Evolutionary conservation across 441 rosid genomes (phyloP), one percentile per base, ranked within the genome.

Genomic region (Brassica hybrid): DNA sequence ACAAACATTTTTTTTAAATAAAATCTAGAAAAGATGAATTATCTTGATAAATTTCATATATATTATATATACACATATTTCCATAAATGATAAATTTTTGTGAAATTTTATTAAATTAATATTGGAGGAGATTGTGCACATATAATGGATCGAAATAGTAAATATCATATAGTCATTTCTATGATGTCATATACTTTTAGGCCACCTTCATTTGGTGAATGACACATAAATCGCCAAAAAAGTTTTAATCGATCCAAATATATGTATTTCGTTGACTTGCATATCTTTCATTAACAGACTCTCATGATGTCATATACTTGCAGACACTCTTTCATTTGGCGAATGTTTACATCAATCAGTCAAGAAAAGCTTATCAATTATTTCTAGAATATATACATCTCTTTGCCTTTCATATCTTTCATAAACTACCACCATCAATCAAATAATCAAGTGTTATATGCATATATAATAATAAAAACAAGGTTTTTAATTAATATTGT

Each of bases 291-390:
- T 18, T 3, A 57, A 19, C 72, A 6, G 32, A 52, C 72, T 14
- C 8, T 27, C 61, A 38, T 58, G 74, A 70, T 70, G 74, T 70
- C 74, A 71, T 58, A 13, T 57, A 36, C 74, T 13, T 57, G 41
- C 5, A 17, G 56, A 58, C 8, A 70, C 56, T 14, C 56, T 14
- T 32, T 12, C 65, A 56, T 36, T 13, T 54, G 65, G 65, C 14
- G 36, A 70, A 58, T 58, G 74, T 63, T 36, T 36, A 57, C 32
- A 13, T 70, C 74, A 57, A 19, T 56, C 59, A 45, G 9, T 67
- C 60, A 34, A 69, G 23, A 54, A 69, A 54, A 27, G 27, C 58
- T 6, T 32, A 69, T 3, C 30, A 27, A 6, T 23, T 41, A 17
- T 16, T 52, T 52, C 58, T 10, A 10, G 58, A 13, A 59, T 59